These are phyloP conservation scores for Starmerella vaccinii DNA, from an alignment of 805 yeast genomes.

Conservation along the genomic window DNA sequence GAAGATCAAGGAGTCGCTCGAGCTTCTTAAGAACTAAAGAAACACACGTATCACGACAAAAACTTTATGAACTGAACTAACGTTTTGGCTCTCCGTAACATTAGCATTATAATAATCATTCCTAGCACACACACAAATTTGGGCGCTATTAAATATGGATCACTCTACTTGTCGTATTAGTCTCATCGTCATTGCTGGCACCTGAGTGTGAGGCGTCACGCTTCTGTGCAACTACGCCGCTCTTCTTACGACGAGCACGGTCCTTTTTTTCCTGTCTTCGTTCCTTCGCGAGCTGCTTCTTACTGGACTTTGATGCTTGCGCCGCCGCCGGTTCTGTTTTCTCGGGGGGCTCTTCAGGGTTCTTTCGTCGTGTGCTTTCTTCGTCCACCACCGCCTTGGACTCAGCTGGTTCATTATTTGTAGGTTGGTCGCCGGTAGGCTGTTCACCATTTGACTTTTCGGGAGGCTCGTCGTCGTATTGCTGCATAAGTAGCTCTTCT, in stretches of 20 bases:
- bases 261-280: slow-evolving; percentile 10
- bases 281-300: slow-evolving; percentile 10
- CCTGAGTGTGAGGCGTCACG: background rate
- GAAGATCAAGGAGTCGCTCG: slow-evolving; percentile 47
- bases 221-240: background rate
- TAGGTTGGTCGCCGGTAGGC: too few species aligned
- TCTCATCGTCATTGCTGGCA: background rate
- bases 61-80: background rate
- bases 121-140: too few species aligned
- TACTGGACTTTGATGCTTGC: background rate
- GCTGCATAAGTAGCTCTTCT: slow-evolving; percentile 25
- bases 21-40: slow-evolving; percentile 35
- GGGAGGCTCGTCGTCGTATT: slow-evolving; percentile 4
- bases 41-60: background rate
- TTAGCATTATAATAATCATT: too few species aligned
- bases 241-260: slow-evolving; percentile 7
- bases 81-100: too few species aligned
- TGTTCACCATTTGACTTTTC: background rate
- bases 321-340: background rate
- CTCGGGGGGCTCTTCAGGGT: background rate
- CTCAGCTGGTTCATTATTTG: too few species aligned
- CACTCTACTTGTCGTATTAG: background rate
- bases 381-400: too few species aligned
- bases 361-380: background rate
- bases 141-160: slow-evolving; percentile 1